Base-by-base conservation (phyloP, 768 basidiomycete genomes). In the Dendrothele bispora region DNA sequence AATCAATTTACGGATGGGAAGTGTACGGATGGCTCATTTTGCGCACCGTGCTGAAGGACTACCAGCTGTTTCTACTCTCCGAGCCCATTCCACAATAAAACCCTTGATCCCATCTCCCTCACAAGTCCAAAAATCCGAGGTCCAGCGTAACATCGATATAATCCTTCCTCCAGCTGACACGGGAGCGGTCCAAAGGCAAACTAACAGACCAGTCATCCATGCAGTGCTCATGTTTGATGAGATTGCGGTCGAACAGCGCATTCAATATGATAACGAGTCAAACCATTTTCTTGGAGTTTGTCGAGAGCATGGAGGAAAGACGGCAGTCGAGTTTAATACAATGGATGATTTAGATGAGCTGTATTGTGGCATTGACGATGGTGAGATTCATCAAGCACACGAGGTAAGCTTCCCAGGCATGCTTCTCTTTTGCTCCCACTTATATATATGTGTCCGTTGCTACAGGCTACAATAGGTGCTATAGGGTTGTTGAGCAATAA, bases 161-260 rank as follows among this genome's bases (percentile, higher is more conserved):
- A n/a, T n/a, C n/a, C n/a, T n/a, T n/a, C n/a, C n/a, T n/a, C n/a
- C n/a, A n/a, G n/a, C n/a, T n/a, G n/a, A n/a, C n/a, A n/a, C n/a
- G n/a, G n/a, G n/a, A n/a, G n/a, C n/a, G n/a, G n/a, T n/a, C n/a
- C n/a, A n/a, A n/a, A n/a, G n/a, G n/a, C n/a, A n/a, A n/a, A n/a
- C n/a, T n/a, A 11, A 11, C 11, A n/a, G n/a, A n/a, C n/a, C n/a
- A n/a, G 42, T 44, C 3, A 21, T 53, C 2, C 63, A 66, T 37
- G 34, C 39, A 7, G 51, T 68, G 4, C 3, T 61, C 37, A 63
- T 63, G 60, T 56, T 63, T 24, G 63, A 67, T 46, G 61, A 69
- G 49, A 3, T 69, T 12, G 57, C 58, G 1, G 48, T 44, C 0
- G 60, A 69, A 36, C 59, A 60, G 27, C 46, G 61, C 18, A 45